phyloP scores from a whole-genome alignment of 768 basidiomycete genomes.

The Macrolepiota albuminosa region DNA sequence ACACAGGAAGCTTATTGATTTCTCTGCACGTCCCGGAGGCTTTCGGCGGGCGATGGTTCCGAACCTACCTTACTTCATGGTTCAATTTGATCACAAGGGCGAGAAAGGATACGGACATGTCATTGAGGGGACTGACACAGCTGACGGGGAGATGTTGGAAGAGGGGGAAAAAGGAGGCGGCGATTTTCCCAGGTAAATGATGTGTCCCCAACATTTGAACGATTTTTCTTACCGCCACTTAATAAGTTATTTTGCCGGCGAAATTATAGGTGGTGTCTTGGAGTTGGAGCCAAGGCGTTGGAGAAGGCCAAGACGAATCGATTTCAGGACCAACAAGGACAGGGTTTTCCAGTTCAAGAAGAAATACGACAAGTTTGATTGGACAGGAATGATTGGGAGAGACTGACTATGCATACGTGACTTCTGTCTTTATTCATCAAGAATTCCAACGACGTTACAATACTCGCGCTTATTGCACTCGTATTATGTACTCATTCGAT shows the following conservation, averaged over 20 bases:
- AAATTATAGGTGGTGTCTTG: conserved; percentile 90
- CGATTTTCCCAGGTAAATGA: conserved; percentile 77
- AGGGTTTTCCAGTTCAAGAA: conserved; percentile 66
- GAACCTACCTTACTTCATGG: conserved; percentile 98
- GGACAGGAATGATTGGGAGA: conserved; percentile 68
- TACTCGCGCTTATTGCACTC: not conserved
- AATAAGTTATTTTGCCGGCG: conserved; percentile 84
- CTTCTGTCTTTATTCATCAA: not conserved
- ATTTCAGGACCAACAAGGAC: conserved; percentile 63
- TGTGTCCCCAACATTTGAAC: not conserved
- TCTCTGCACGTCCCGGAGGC: conserved; percentile 83
- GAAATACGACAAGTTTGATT: conserved; percentile 75
- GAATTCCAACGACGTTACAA: not conserved
- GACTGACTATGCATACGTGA: conserved; percentile 12
- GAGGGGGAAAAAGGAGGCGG: conserved; percentile 90
- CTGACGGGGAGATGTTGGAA: conserved; percentile 38
- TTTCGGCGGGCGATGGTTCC: conserved; percentile 95
- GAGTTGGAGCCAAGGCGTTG: conserved; percentile 85
- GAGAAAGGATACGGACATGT: conserved; percentile 98
- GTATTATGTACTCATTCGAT: not conserved
- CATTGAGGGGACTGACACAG: conserved; percentile 81
- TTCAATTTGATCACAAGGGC: conserved; percentile 96
- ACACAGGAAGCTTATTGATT: conserved; percentile 96
- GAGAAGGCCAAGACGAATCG: conserved; percentile 74
- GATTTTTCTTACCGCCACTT: not conserved